Conservation (phyloP, 345 rosid species). For the Mangifera indica region DNA sequence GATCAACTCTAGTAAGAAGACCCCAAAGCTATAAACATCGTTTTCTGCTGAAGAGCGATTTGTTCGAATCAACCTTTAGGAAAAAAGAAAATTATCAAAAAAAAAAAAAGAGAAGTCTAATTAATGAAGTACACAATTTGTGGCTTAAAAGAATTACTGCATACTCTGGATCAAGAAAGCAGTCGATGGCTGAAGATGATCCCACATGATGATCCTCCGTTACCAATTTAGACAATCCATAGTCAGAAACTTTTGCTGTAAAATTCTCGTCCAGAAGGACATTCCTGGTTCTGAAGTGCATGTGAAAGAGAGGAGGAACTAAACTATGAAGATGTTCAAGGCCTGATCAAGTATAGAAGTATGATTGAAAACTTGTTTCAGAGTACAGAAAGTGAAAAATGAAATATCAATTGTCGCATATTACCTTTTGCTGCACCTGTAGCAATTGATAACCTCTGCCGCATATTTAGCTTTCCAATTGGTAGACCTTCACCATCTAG, state of each 20-base stretch:
- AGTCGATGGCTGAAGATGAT: slow-evolving; percentile 44
- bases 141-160: slow-evolving; percentile 15
- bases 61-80: slow-evolving; percentile 27
- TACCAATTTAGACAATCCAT: slow-evolving; percentile 33
- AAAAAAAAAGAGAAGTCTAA: too few relatives aligned
- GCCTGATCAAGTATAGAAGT: slow-evolving; percentile 32
- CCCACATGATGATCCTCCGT: slow-evolving; percentile 22
- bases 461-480: slow-evolving; percentile 35
- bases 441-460: slow-evolving; percentile 43
- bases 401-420: not conserved
- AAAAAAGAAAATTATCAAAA: not conserved
- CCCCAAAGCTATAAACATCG: slow-evolving; percentile 48
- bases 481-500: slow-evolving; percentile 45
- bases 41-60: slow-evolving; percentile 28
- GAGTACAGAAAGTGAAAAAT: not conserved
- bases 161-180: slow-evolving; percentile 50
- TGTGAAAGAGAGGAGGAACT: slow-evolving; percentile 45
- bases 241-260: slow-evolving; percentile 44
- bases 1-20: slow-evolving; percentile 41
- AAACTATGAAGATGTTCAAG: slow-evolving; percentile 47
- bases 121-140: not conserved
- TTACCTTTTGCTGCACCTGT: slow-evolving; percentile 46
- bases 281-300: slow-evolving; percentile 49
- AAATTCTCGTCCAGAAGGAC: slow-evolving; percentile 42
- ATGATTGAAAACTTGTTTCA: not conserved